Evolutionary conservation across 2,329 filamentous ascomycete species (phyloP).

Genomic region (Phaeosphaeriaceae sp.): DNA sequence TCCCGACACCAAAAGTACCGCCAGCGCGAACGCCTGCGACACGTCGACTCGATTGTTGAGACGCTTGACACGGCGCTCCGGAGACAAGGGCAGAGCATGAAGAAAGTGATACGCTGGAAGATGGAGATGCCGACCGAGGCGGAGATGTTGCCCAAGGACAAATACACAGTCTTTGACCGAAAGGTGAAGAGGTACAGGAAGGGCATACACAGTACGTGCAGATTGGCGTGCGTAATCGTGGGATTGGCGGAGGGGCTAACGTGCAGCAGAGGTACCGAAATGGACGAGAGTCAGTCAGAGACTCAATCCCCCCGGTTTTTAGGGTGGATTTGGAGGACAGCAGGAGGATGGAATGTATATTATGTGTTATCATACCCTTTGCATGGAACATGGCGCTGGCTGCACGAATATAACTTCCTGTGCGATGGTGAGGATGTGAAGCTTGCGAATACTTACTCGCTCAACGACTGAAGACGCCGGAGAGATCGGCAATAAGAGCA

Average conservation of each 20-base stretch:
- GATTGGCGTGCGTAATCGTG: neutral
- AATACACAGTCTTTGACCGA: constrained; percentile 97
- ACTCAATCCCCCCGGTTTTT: constrained; percentile 94
- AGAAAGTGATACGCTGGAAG: constrained; percentile 89
- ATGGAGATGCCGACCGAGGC: constrained; percentile 92
- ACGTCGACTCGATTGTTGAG: constrained; percentile 86
- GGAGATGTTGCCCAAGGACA: constrained; percentile 95
- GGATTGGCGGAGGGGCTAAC: constrained; percentile 58
- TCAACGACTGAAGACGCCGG: too few relatives aligned
- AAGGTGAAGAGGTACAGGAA: constrained; percentile 97
- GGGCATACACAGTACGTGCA: constrained; percentile 90
- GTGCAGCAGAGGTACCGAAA: constrained; percentile 66
- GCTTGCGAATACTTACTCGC: too few relatives aligned
- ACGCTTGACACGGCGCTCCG: constrained; percentile 80
- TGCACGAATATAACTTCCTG: neutral
- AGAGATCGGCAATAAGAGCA: too few relatives aligned
- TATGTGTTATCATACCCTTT: constrained; percentile 31
- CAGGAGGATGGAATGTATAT: constrained; percentile 27
- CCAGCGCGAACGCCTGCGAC: constrained; percentile 53
- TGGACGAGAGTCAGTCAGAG: constrained; percentile 96
- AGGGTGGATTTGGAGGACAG: constrained; percentile 33
- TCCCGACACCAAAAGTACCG: constrained; percentile 68
- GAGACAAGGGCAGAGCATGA: constrained; percentile 71
- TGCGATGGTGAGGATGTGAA: too few relatives aligned
- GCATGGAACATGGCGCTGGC: constrained; percentile 21